A percentile compares a stretch with the other conserved stretches of the same genome.
These are phyloP conservation scores for Albatrellus sp. DNA, from an alignment of 1,284 basidiomycete genomes.

Conservation along the genomic window DNA sequence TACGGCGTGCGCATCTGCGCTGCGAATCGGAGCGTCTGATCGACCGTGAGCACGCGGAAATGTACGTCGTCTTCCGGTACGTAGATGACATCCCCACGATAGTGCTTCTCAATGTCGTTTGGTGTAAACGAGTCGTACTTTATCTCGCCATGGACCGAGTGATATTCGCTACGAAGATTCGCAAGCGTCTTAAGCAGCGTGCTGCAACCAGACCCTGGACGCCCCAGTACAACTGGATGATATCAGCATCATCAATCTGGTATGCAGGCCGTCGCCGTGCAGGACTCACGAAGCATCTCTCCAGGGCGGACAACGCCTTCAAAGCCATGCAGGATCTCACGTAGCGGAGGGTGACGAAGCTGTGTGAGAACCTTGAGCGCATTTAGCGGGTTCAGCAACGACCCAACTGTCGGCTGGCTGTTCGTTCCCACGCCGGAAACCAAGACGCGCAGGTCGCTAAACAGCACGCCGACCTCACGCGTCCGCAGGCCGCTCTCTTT, in stretches of 20 bases:
- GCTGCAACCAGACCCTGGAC: constrained; percentile 60
- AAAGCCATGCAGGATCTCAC: constrained; percentile 35
- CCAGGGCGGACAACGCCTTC: constrained; percentile 41
- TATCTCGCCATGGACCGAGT: constrained; percentile 49
- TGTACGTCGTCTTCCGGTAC: constrained; percentile 66
- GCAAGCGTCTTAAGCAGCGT: constrained; percentile 65
- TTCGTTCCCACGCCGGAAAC: constrained; percentile 18
- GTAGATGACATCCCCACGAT: constrained; percentile 51
- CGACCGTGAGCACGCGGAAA: constrained; percentile 65
- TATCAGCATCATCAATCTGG: not conserved
- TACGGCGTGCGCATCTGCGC: constrained; percentile 48
- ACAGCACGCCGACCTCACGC: constrained; percentile 24
- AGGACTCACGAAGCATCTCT: constrained; percentile 42
- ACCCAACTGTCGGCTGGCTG: constrained; percentile 16
- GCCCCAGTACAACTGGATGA: constrained; percentile 44
- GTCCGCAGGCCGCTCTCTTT: too few species aligned
- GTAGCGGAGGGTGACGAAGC: constrained; percentile 24
- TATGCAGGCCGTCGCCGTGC: not conserved
- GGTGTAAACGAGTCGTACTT: constrained; percentile 56
- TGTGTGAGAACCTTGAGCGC: constrained; percentile 16
- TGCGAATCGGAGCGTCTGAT: constrained; percentile 53
- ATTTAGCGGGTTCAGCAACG: constrained; percentile 24
- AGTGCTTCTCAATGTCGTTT: constrained; percentile 35
- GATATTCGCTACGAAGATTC: constrained; percentile 52
- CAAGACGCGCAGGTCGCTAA: constrained; percentile 22